Conservation (phyloP, 768 basidiomycete genomes). For the Mycena galopus region DNA sequence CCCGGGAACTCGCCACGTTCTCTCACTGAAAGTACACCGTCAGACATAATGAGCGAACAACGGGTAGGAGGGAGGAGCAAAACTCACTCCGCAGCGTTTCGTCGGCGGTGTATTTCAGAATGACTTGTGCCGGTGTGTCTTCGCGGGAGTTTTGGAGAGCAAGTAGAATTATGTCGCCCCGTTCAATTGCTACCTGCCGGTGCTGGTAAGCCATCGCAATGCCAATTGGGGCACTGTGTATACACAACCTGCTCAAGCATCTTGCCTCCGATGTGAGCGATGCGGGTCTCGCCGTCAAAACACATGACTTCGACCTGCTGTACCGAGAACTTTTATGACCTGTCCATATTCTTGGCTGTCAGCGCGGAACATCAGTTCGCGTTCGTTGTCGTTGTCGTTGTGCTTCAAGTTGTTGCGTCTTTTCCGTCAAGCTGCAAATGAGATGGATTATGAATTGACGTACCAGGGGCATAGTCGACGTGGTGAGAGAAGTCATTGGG, state of each 20-base stretch:
- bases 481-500: background rate
- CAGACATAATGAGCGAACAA: slow-evolving; percentile 2
- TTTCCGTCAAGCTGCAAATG: slow-evolving; percentile 9
- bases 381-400: slow-evolving; percentile 8
- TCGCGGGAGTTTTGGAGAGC: background rate
- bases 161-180: background rate
- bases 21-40: slow-evolving; percentile 1
- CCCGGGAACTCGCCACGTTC: background rate
- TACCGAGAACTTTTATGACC: background rate
- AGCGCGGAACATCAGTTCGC: slow-evolving; percentile 8
- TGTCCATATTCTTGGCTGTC: slow-evolving; percentile 8
- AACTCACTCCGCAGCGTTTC: slow-evolving; percentile 1
- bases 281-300: slow-evolving; percentile 14
- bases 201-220: slow-evolving; percentile 8
- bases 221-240: slow-evolving; percentile 2
- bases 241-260: slow-evolving; percentile 11
- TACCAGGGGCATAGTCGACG: background rate
- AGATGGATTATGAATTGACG: slow-evolving; percentile 1
- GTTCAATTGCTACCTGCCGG: slow-evolving; percentile 4
- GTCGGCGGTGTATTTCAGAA: slow-evolving; percentile 6
- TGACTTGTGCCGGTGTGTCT: background rate
- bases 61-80: background rate
- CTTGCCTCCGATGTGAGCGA: slow-evolving; percentile 15
- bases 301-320: slow-evolving; percentile 14
- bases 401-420: slow-evolving; percentile 14